Percentiles rank a stretch among this genome's conserved stretches.
Evolutionary conservation across 306 rosid species (phyloP).

Genomic region (Vachellia collinsii): DNA sequence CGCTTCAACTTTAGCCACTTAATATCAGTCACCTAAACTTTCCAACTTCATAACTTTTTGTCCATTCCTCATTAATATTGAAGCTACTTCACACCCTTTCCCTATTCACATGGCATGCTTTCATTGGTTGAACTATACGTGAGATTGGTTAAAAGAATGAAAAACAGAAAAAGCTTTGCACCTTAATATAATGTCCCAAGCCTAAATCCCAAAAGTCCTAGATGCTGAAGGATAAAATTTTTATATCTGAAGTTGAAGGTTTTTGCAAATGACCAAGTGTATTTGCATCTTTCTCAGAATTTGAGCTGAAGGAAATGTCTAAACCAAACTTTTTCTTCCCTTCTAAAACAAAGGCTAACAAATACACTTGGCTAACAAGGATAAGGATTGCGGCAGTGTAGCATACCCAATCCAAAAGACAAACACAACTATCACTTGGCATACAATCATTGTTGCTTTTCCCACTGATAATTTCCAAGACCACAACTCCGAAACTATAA

Average conservation of each 20-base stretch:
- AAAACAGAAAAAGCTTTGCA: neutral
- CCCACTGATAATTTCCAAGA: constrained; percentile 58
- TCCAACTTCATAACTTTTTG: neutral
- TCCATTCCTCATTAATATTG: neutral
- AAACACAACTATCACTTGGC: constrained; percentile 53
- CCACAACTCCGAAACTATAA: constrained; percentile 66
- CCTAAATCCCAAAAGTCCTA: neutral
- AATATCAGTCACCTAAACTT: neutral
- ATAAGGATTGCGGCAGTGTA: constrained; percentile 36
- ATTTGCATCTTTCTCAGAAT: neutral
- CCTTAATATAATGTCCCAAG: neutral
- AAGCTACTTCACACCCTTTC: neutral
- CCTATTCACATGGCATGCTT: neutral
- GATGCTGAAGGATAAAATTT: neutral
- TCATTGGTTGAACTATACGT: neutral
- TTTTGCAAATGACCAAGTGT: neutral
- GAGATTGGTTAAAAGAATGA: neutral
- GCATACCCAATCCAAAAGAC: constrained; percentile 68
- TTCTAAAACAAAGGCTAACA: neutral
- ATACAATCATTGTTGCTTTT: constrained; percentile 46
- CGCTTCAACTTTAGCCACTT: neutral
- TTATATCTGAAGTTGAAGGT: neutral
- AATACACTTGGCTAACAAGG: neutral
- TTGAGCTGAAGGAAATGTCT: neutral
- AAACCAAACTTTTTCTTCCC: neutral